These are phyloP conservation scores for Delitschia confertaspora DNA, from an alignment of 495 filamentous ascomycete species.

Conservation along the genomic window DNA sequence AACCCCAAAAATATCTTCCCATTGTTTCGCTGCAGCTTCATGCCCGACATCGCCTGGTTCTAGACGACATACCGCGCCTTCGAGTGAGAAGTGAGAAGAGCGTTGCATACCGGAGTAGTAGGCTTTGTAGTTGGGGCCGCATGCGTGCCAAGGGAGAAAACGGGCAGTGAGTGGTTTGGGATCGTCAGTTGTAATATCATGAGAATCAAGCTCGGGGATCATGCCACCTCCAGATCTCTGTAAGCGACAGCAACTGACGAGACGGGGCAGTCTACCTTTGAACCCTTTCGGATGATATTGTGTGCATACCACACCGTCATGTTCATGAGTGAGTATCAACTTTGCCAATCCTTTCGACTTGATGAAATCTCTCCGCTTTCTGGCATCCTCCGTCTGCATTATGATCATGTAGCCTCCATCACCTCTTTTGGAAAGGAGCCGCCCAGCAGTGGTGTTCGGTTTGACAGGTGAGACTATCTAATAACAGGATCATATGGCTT, in stretches of 20 bases:
- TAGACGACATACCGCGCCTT: conserved; percentile 25
- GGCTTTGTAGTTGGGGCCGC: conserved; percentile 20
- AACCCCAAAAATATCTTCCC: conserved; percentile 32
- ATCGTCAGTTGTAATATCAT: conserved; percentile 16
- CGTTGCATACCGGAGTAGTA: conserved; percentile 26
- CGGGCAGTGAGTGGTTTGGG: conserved; percentile 25
- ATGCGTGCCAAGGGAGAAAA: conserved; percentile 32
- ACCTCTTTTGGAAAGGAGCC: conserved; percentile 27
- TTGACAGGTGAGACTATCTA: conserved; percentile 25
- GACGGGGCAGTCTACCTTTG: conserved; percentile 27
- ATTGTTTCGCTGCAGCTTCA: conserved; percentile 26
- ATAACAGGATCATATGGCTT: too few relatives aligned
- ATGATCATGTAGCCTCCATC: conserved; percentile 35
- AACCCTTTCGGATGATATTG: conserved; percentile 34
- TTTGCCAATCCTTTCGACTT: conserved; percentile 21
- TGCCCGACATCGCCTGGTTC: conserved; percentile 21
- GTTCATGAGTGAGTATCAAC: conserved; percentile 24
- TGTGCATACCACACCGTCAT: conserved; percentile 18
- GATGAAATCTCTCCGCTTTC: conserved; percentile 20
- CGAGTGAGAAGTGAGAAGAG: conserved; percentile 20
- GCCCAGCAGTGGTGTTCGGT: conserved; percentile 24
- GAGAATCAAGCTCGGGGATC: conserved; percentile 32
- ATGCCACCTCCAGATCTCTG: conserved; percentile 22
- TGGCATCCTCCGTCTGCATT: conserved; percentile 30
- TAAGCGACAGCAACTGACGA: background rate